Conservation (phyloP, 1,284 basidiomycete species). For the Fistulina hepatica region DNA sequence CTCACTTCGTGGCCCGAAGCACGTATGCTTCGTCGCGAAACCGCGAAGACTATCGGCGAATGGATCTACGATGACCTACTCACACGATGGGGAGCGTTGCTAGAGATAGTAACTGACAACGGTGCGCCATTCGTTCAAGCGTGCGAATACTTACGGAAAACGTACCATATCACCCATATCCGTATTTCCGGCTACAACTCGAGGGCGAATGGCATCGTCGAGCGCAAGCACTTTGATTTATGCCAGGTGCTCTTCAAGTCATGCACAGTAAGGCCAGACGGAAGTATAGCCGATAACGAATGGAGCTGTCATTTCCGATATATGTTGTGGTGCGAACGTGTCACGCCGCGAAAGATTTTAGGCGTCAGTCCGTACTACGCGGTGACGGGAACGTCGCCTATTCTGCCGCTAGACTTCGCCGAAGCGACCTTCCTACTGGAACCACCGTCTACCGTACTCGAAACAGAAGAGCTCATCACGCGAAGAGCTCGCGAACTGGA, state of each 20-base stretch:
- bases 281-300: conserved; percentile 15
- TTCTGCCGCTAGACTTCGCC: conserved; percentile 16
- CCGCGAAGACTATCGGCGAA: conserved; percentile 12
- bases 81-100: conserved; percentile 16
- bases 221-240: conserved; percentile 27
- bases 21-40: conserved; percentile 14
- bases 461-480: conserved; percentile 6
- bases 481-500: conserved; percentile 2
- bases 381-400: conserved; percentile 12
- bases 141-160: conserved; percentile 17
- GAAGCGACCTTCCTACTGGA: conserved; percentile 10
- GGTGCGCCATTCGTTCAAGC: conserved; percentile 26
- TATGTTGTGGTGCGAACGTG: conserved; percentile 19
- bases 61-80: conserved; percentile 20
- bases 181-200: conserved; percentile 36
- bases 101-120: conserved; percentile 25
- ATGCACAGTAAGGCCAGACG: no score
- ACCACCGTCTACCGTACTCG: conserved; percentile 18
- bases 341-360: conserved; percentile 13
- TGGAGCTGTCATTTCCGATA: not conserved
- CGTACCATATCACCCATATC: conserved; percentile 30
- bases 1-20: conserved; percentile 20
- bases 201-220: conserved; percentile 28
- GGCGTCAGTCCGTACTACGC: conserved; percentile 17
- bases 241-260: conserved; percentile 29